These are phyloP conservation scores for Encephalitozoon romaleae DNA, from an alignment of 371 early-diverging fungal species.

Conservation along the genomic window DNA sequence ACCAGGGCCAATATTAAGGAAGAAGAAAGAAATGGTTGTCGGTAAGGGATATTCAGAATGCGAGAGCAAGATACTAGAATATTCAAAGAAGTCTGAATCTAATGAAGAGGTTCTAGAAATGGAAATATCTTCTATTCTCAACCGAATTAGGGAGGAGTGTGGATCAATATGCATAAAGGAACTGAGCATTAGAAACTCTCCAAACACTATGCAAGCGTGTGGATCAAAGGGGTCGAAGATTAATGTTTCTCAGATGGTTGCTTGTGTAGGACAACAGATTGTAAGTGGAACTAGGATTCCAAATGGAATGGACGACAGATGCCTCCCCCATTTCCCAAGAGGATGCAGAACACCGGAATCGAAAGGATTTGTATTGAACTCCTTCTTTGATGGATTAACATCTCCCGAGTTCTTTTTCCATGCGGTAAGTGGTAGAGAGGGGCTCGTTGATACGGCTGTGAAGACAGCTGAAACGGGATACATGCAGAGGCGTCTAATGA, in stretches of 20 bases:
- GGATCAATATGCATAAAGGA: constrained; percentile 84
- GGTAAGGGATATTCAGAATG: constrained; percentile 71
- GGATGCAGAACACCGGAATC: constrained; percentile 76
- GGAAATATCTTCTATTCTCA: constrained; percentile 75
- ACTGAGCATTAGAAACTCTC: constrained; percentile 82
- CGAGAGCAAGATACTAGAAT: constrained; percentile 71
- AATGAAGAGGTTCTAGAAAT: constrained; percentile 29
- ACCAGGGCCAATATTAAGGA: constrained; percentile 68
- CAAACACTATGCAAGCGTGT: constrained; percentile 90
- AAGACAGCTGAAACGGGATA: constrained; percentile 97
- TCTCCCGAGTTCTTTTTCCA: constrained; percentile 97
- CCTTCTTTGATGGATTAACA: constrained; percentile 84
- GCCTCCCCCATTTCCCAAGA: constrained; percentile 86
- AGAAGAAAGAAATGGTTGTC: constrained; percentile 71
- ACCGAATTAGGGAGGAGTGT: constrained; percentile 82
- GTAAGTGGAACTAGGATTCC: constrained; percentile 88
- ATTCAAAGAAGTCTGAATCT: constrained; percentile 28
- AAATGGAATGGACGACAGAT: constrained; percentile 85
- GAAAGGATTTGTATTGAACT: constrained; percentile 91
- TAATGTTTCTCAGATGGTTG: constrained; percentile 98
- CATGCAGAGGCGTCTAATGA: constrained; percentile 95
- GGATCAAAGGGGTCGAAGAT: constrained; percentile 92
- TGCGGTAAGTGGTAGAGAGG: constrained; percentile 97
- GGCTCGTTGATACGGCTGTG: constrained; percentile 98
- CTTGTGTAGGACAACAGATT: constrained; percentile 98